phyloP scores from a whole-genome alignment of 805 yeast genomes.

The Myxozyma mucilagina region DNA sequence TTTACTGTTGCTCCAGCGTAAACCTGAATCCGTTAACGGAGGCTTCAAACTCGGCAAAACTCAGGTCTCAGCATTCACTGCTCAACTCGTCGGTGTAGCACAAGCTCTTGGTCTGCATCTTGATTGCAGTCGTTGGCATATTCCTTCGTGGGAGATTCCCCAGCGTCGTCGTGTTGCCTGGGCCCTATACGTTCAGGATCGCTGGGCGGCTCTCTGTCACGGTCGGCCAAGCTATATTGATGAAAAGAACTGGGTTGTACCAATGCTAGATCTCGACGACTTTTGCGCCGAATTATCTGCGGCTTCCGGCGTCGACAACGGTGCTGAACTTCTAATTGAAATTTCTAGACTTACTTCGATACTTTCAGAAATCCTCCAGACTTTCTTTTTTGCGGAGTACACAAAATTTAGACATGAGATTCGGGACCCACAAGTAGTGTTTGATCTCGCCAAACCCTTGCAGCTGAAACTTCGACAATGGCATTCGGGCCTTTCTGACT shows the following conservation, averaged over 20 bases:
- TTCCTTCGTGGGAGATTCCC: conserved; percentile 38
- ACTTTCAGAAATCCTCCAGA: conserved; percentile 30
- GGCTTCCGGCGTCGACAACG: conserved; percentile 24
- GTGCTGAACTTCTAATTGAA: conserved; percentile 30
- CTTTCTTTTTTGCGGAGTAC: conserved; percentile 28
- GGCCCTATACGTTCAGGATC: conserved; percentile 37
- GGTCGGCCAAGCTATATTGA: conserved; percentile 35
- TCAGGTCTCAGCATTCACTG: conserved; percentile 34
- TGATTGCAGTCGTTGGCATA: conserved; percentile 36
- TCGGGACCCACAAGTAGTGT: conserved; percentile 26
- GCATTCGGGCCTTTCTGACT: conserved; percentile 28
- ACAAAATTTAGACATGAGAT: conserved; percentile 28
- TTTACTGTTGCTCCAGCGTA: conserved; percentile 38
- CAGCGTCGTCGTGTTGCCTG: conserved; percentile 36
- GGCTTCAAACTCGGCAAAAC: conserved; percentile 24
- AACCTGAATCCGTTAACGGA: conserved; percentile 22
- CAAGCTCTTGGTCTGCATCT: conserved; percentile 35
- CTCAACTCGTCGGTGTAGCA: conserved; percentile 35
- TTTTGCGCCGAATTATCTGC: conserved; percentile 31
- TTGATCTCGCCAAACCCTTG: conserved; percentile 29
- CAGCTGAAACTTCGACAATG: conserved; percentile 27
- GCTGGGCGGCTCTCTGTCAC: conserved; percentile 35
- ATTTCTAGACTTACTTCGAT: conserved; percentile 27
- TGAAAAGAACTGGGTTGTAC: conserved; percentile 35
- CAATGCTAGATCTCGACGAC: conserved; percentile 34